Evolutionary conservation across 2,329 filamentous ascomycete genomes (phyloP).

Genomic region (Aureobasidium subglaciale): DNA sequence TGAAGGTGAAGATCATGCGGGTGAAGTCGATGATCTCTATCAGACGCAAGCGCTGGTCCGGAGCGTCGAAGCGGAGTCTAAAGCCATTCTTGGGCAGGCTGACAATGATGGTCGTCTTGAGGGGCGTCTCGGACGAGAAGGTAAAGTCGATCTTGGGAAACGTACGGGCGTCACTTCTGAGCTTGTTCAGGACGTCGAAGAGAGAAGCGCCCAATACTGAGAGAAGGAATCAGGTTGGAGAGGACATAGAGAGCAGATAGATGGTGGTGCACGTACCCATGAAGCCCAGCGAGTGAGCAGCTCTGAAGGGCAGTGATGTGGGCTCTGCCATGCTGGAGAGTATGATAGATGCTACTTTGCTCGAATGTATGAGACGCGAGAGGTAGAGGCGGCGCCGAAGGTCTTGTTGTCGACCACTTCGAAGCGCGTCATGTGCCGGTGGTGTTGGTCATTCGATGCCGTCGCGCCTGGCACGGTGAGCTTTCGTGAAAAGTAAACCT

Average conservation of each 20-base stretch:
- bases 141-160: conserved; percentile 79
- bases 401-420: not conserved
- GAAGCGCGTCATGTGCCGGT: not conserved
- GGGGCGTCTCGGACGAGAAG: conserved; percentile 68
- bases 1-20: conserved; percentile 77
- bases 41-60: conserved; percentile 81
- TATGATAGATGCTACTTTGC: not conserved
- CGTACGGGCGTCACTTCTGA: conserved; percentile 77
- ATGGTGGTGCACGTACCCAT: conserved; percentile 29
- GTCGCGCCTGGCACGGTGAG: not conserved
- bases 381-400: not conserved
- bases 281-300: conserved; percentile 31
- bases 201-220: conserved; percentile 82
- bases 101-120: conserved; percentile 67
- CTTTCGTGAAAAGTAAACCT: too few species aligned
- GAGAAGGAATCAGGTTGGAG: not conserved
- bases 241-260: not conserved
- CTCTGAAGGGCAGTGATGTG: not conserved
- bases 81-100: conserved; percentile 78
- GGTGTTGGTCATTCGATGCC: not conserved
- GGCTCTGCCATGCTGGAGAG: not conserved
- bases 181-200: conserved; percentile 76
- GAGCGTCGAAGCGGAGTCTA: conserved; percentile 84
- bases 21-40: conserved; percentile 89
- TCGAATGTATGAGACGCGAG: not conserved